A percentile compares a stretch with the other conserved stretches of the same genome.
These are phyloP conservation scores for Phoma sp. DNA, from an alignment of 2,329 filamentous ascomycete species.

Conservation along the genomic window DNA sequence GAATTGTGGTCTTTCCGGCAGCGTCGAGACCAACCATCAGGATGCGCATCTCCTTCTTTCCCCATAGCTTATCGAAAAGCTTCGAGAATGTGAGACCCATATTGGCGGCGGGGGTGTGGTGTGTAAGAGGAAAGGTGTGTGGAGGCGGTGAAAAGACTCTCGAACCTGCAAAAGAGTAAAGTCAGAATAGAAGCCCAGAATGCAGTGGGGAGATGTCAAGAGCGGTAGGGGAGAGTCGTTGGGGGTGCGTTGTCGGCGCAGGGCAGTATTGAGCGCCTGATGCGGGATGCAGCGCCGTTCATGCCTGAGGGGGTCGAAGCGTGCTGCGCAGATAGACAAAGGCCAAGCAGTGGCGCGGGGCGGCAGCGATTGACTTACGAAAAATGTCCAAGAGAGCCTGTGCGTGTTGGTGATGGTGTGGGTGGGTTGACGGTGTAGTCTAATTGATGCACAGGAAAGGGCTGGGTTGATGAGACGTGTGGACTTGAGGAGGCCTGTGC, in stretches of 20 bases:
- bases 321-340: slow-evolving; percentile 22
- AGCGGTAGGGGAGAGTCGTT: slow-evolving; percentile 12
- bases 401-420: slow-evolving; percentile 45
- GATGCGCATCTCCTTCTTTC: slow-evolving; percentile 98
- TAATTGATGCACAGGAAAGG: slow-evolving; percentile 50
- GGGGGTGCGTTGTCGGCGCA: slow-evolving; percentile 15
- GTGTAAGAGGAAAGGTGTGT: slow-evolving; percentile 27
- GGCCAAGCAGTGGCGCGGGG: slow-evolving; percentile 21
- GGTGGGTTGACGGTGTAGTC: slow-evolving; percentile 45
- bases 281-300: slow-evolving; percentile 35
- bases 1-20: slow-evolving; percentile 95
- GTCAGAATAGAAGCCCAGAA: slow-evolving; percentile 23
- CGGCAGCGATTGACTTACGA: slow-evolving; percentile 42
- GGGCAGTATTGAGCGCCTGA: slow-evolving; percentile 34
- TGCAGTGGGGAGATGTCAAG: slow-evolving; percentile 18
- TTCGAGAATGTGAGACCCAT: slow-evolving; percentile 96
- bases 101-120: slow-evolving; percentile 59
- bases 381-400: slow-evolving; percentile 44
- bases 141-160: slow-evolving; percentile 44
- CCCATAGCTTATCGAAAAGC: slow-evolving; percentile 98
- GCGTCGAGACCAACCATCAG: slow-evolving; percentile 98
- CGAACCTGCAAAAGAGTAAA: slow-evolving; percentile 38
- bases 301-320: slow-evolving; percentile 28
- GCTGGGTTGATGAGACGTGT: slow-evolving; percentile 48
- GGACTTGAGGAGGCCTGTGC: slow-evolving; percentile 31